These are phyloP conservation scores for Colletotrichum sp. DNA, from an alignment of 2,329 filamentous ascomycete species.

Conservation along the genomic window DNA sequence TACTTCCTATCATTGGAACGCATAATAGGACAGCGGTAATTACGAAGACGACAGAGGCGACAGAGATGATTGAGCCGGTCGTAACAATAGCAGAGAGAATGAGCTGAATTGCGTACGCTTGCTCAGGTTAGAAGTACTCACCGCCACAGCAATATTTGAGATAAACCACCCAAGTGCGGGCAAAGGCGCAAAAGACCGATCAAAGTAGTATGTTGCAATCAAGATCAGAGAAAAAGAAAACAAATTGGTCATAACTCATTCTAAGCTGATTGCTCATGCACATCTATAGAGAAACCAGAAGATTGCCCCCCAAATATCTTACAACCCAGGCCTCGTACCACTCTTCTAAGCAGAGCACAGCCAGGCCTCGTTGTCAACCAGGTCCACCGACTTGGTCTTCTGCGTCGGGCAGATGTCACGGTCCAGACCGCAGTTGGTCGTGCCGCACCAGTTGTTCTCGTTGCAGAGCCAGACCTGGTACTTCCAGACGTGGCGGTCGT, in stretches of 20 bases:
- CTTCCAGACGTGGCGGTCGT: not conserved
- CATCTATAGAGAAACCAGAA: not conserved
- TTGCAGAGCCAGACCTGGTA: slow-evolving; percentile 3
- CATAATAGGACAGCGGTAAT: no score
- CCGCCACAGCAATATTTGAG: accelerated
- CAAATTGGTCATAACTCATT: not conserved
- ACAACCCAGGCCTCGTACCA: accelerated
- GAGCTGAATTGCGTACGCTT: no score
- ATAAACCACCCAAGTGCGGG: no score
- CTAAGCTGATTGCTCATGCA: not conserved
- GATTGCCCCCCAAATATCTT: not conserved
- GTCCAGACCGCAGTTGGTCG: not conserved
- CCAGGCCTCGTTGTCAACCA: not conserved
- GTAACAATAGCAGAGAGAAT: no score
- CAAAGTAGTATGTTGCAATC: no score
- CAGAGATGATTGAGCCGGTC: no score
- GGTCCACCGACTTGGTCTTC: not conserved
- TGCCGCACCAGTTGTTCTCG: not conserved
- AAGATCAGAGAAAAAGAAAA: not conserved
- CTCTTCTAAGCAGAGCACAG: not conserved
- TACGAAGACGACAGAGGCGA: no score
- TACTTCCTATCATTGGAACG: no score
- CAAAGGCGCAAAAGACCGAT: no score
- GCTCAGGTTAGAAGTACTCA: no score
- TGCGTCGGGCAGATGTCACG: not conserved